phyloP scores from a whole-genome alignment of 345 rosid genomes.

The Erucastrum elatum region DNA sequence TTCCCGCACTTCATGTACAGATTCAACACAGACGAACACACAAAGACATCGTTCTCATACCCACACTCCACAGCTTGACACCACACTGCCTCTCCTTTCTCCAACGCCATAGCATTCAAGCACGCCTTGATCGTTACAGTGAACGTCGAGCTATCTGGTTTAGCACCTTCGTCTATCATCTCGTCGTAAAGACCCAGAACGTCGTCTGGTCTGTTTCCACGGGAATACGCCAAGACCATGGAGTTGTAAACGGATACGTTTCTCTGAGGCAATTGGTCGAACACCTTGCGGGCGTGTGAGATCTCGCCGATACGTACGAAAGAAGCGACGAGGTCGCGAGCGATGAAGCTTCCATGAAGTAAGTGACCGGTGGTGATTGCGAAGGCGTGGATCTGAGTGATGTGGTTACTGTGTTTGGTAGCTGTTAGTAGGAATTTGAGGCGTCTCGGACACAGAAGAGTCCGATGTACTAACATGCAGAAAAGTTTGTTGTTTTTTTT shows the following conservation, averaged over 20 bases:
- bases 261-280: conserved; percentile 57
- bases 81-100: conserved; percentile 60
- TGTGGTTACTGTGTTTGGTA: conserved; percentile 37
- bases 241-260: conserved; percentile 55
- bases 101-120: conserved; percentile 44
- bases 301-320: conserved; percentile 44
- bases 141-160: conserved; percentile 76
- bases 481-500: background rate
- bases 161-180: conserved; percentile 53
- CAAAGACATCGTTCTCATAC: conserved; percentile 63
- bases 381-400: conserved; percentile 51
- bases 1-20: conserved; percentile 58
- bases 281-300: conserved; percentile 51
- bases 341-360: conserved; percentile 30
- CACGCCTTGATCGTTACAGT: conserved; percentile 74
- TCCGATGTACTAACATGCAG: conserved; percentile 31
- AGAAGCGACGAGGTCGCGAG: conserved; percentile 37
- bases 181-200: conserved; percentile 52
- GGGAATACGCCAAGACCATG: conserved; percentile 58
- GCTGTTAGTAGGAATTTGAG: conserved; percentile 48
- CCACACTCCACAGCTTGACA: conserved; percentile 55
- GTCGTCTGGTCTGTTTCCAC: conserved; percentile 40
- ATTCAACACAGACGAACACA: conserved; percentile 71
- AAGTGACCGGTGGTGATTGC: conserved; percentile 42
- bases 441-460: conserved; percentile 42